Evolutionary conservation across 1,139 yeast genomes (phyloP).

Genomic region (Magnusiomyces magnusii): DNA sequence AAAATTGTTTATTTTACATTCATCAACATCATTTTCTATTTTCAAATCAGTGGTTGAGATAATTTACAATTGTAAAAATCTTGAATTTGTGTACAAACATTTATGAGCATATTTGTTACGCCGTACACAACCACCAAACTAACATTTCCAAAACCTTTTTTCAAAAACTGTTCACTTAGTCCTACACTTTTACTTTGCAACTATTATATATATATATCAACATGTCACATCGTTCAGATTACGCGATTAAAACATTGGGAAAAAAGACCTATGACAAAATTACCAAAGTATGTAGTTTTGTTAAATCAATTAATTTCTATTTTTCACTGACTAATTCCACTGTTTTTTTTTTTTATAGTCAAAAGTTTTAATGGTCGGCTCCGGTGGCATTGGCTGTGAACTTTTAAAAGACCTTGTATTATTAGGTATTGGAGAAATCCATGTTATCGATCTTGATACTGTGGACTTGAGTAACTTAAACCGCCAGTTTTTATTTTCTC

Average conservation of each 20-base stretch:
- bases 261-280: conserved; percentile 14
- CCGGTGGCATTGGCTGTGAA: conserved; percentile 99
- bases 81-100: no score
- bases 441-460: conserved; percentile 89
- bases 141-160: not conserved
- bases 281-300: conserved; percentile 17
- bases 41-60: no score
- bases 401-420: conserved; percentile 75
- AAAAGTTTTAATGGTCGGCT: conserved; percentile 79
- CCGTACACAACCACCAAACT: not conserved
- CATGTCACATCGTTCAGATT: conserved; percentile 15
- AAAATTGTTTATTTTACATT: no score
- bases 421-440: conserved; percentile 83
- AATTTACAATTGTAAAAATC: no score
- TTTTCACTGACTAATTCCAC: not conserved
- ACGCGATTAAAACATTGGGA: conserved; percentile 20
- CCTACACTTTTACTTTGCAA: not conserved
- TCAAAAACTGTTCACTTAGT: no score
- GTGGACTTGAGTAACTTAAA: conserved; percentile 87
- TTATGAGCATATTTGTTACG: no score
- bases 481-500: conserved; percentile 84
- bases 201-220: not conserved
- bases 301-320: not conserved
- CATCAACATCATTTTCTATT: not conserved
- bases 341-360: conserved; percentile 15